Conservation (phyloP, 129 eudicot genomes). For the Flaveria robusta region DNA sequence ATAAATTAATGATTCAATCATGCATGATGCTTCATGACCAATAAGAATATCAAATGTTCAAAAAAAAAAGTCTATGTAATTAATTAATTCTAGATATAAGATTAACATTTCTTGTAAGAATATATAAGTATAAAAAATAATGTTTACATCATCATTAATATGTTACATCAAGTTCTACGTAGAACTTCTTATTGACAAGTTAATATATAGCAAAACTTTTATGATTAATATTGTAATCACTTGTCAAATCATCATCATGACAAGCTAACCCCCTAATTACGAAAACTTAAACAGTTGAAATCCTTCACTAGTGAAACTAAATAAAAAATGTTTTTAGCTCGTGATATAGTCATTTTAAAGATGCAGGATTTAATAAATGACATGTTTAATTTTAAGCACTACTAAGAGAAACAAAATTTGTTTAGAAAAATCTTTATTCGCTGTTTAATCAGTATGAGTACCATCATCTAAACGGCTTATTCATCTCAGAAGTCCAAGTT, state of each 20-base stretch:
- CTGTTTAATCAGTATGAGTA: neutral
- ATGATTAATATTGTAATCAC: neutral
- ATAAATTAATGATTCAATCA: neutral
- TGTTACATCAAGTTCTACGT: constrained; percentile 10
- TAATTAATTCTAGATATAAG: neutral
- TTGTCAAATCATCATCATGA: neutral
- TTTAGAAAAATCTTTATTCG: neutral
- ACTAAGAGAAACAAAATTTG: neutral
- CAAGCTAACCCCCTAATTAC: neutral
- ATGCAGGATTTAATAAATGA: neutral
- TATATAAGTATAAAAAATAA: neutral
- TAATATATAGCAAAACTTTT: neutral
- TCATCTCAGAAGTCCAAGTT: neutral
- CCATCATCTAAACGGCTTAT: neutral
- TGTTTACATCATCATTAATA: constrained; percentile 10
- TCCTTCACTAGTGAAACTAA: neutral
- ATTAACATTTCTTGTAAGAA: neutral
- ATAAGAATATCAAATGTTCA: neutral
- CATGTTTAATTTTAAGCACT: too few relatives aligned
- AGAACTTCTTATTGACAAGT: constrained; percentile 2
- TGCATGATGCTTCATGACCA: neutral
- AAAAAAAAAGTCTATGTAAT: constrained; percentile 1
- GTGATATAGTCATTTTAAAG: neutral
- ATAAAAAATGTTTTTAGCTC: neutral
- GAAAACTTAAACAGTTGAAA: neutral